phyloP scores from a whole-genome alignment of 2,329 filamentous ascomycete genomes.

The Akanthomyces lecanii region DNA sequence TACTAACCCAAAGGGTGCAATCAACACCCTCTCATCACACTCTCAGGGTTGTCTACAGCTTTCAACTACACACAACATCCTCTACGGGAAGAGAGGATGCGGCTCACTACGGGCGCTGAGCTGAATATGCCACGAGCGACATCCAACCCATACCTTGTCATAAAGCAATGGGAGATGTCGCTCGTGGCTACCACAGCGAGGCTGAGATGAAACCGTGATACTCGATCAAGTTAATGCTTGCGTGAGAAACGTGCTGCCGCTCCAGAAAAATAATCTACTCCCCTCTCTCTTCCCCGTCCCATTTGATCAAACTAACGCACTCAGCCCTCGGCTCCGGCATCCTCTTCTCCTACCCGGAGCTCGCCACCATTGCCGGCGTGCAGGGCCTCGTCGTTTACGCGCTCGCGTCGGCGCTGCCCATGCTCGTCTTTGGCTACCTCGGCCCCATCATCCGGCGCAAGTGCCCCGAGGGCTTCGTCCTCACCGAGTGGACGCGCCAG shows the following conservation, averaged over 20 bases:
- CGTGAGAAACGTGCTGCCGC: constrained; percentile 97
- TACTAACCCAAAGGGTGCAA: constrained; percentile 21
- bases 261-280: constrained; percentile 42
- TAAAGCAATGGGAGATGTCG: constrained; percentile 35
- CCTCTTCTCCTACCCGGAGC: constrained; percentile 75
- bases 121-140: constrained; percentile 40
- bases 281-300: constrained; percentile 15
- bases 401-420: constrained; percentile 64
- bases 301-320: constrained; percentile 36
- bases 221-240: constrained; percentile 99
- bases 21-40: not conserved
- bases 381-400: constrained; percentile 77
- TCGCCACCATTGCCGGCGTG: constrained; percentile 73
- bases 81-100: constrained; percentile 40
- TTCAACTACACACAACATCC: not conserved
- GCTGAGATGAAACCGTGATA: constrained; percentile 96
- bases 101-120: constrained; percentile 86
- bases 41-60: not conserved
- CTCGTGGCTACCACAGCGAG: constrained; percentile 48
- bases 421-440: constrained; percentile 69
- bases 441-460: constrained; percentile 74
- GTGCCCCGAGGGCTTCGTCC: constrained; percentile 77
- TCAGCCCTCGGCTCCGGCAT: constrained; percentile 78
- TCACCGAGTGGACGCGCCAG: constrained; percentile 80
- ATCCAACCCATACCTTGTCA: constrained; percentile 47